Evolutionary conservation across 805 yeast species (phyloP), one percentile per base, ranked within the genome.

Genomic region (Ogataea zsoltii): DNA sequence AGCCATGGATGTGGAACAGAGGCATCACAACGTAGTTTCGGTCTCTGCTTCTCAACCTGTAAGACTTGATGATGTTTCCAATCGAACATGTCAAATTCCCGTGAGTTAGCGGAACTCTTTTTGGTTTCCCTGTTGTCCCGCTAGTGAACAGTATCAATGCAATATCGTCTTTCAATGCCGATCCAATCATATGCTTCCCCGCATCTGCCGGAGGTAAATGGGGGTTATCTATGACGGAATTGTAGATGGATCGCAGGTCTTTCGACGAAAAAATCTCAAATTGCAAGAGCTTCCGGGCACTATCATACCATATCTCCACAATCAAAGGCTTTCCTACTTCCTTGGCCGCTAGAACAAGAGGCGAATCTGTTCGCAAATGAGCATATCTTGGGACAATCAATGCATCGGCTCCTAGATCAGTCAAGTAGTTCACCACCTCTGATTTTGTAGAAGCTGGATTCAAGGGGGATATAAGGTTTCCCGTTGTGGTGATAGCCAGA

Each of bases 51-150:
- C 75, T 62, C 38, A 84, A 62, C 21, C 70, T 67, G 61, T 84
- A 84, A 3, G 88, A 81, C 46, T 72, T 69, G 3, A 75, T 65
- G 49, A 84, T 82, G 68, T 84, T 84, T 19, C 61, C 50, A 63
- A 82, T 78, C 7, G 86, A 79, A 23, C 79, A 72, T 4, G 80
- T 72, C 60, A 84, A 74, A 65, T 84, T 84, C 25, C 69, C 62
- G 60, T 84, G 90, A 30, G 86, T 72, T 58, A 84, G 63, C 6
- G 90, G 89, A 2, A 84, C 90, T 7, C 86, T 84, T 62, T 84
- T 84, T 41, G 90, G 90, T 42, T 82, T 74, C 2, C 89, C 88
- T 2, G 90, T 84, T 7, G 90, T 84, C 25, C 91, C 91, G 38
- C 85, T 77, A 7, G 91, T 84, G 63, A 84, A 89, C 38, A 84